Percentiles rank a stretch among this genome's conserved stretches.
These are phyloP conservation scores for Solanum ahanhuiri DNA, from an alignment of 257 asterid species.

Conservation along the genomic window DNA sequence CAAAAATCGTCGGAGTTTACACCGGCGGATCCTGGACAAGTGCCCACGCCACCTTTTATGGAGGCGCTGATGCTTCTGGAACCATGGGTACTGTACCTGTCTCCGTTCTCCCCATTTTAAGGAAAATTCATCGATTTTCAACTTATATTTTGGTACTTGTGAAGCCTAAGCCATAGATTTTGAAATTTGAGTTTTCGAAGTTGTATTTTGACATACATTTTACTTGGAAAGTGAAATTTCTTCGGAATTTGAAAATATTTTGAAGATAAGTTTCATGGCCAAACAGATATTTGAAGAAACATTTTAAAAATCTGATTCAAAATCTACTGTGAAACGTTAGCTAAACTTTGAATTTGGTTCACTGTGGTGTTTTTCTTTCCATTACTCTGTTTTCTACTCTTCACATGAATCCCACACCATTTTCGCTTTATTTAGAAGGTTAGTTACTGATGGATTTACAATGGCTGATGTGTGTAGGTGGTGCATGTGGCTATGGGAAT, in stretches of 20 bases:
- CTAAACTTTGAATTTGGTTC: neutral
- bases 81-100: conserved; percentile 54
- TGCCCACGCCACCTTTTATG: conserved; percentile 91
- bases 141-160: neutral
- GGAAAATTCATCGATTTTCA: neutral
- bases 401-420: neutral
- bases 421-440: neutral
- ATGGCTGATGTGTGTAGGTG: conserved; percentile 19
- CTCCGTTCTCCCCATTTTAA: neutral
- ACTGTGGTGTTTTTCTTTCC: neutral
- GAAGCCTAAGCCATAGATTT: neutral
- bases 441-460: neutral
- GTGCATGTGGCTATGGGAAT: conserved; percentile 76
- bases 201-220: neutral
- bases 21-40: conserved; percentile 52
- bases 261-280: neutral
- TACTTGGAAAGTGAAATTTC: neutral
- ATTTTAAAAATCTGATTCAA: neutral
- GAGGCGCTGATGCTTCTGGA: conserved; percentile 91
- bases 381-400: neutral
- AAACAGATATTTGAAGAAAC: neutral
- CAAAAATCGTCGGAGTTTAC: conserved; percentile 51
- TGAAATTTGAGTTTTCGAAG: neutral
- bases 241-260: neutral
- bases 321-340: neutral